phyloP scores from a whole-genome alignment of 441 rosid species.

The Flueggea neowawraea region DNA sequence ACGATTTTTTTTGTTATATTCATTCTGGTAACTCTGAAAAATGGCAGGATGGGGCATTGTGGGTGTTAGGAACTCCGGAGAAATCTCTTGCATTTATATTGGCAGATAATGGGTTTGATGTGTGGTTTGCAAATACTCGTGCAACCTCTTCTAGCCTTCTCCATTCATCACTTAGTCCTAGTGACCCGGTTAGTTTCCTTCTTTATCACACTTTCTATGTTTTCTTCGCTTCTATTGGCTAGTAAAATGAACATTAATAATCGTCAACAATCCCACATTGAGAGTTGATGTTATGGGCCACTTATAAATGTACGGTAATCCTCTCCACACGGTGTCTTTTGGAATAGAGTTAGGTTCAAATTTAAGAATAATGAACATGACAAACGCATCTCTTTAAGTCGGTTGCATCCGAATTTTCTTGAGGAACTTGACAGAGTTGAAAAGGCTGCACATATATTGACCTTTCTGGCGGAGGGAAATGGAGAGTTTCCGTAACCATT shows the following conservation, averaged over 20 bases:
- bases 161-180: constrained; percentile 32
- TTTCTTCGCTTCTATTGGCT: neutral
- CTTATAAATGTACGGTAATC: no score
- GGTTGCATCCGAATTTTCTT: no score
- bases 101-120: constrained; percentile 46
- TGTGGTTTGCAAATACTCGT: constrained; percentile 43
- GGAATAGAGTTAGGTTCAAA: no score
- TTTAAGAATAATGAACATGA: no score
- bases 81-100: constrained; percentile 39
- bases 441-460: no score
- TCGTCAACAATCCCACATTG: neutral
- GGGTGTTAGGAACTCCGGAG: constrained; percentile 40
- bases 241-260: neutral
- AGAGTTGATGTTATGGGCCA: no score
- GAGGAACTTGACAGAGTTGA: no score
- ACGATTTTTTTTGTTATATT: neutral
- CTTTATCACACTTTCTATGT: neutral
- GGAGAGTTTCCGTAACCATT: no score
- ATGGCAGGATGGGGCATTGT: constrained; percentile 40
- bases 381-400: no score
- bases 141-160: constrained; percentile 41
- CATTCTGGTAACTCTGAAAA: no score
- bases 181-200: constrained; percentile 24
- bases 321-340: no score
- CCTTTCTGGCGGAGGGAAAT: no score